Evolutionary conservation across 306 rosid genomes (phyloP).

Genomic region (Luffa aegyptiaca): DNA sequence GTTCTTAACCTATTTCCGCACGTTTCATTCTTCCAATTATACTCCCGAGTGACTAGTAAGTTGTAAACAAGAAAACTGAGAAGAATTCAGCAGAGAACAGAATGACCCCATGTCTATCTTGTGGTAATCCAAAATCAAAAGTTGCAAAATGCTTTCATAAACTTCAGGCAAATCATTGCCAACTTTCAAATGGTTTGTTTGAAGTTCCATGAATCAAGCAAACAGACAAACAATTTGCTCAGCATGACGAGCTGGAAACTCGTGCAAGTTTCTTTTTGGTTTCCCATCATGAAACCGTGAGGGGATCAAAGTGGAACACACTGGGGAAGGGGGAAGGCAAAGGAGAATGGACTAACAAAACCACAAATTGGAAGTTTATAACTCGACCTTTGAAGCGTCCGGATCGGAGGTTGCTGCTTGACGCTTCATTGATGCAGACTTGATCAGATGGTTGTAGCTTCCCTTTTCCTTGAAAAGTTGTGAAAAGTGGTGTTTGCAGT

Average conservation of each 20-base stretch:
- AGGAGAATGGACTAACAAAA: not conserved
- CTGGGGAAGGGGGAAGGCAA: not conserved
- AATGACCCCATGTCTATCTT: not conserved
- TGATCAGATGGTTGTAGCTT: constrained; percentile 11
- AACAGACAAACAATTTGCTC: not conserved
- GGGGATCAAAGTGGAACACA: not conserved
- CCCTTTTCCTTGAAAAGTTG: constrained; percentile 90
- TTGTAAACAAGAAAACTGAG: not conserved
- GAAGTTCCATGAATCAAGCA: not conserved
- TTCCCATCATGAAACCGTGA: not conserved
- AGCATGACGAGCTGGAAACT: not conserved
- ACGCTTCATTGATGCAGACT: constrained; percentile 15
- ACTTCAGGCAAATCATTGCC: not conserved
- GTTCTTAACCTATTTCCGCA: no score
- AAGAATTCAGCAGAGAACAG: not conserved
- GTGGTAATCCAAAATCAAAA: not conserved
- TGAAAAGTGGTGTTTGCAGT: constrained; percentile 95
- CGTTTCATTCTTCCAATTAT: no score
- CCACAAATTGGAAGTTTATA: not conserved
- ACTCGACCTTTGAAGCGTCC: not conserved
- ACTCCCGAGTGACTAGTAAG: not conserved
- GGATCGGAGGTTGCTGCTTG: constrained; percentile 3
- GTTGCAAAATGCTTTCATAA: not conserved
- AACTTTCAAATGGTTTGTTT: not conserved
- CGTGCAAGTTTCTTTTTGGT: not conserved